Conservation (phyloP, 139 green algal genomes). For the Nannochloris sp. region DNA sequence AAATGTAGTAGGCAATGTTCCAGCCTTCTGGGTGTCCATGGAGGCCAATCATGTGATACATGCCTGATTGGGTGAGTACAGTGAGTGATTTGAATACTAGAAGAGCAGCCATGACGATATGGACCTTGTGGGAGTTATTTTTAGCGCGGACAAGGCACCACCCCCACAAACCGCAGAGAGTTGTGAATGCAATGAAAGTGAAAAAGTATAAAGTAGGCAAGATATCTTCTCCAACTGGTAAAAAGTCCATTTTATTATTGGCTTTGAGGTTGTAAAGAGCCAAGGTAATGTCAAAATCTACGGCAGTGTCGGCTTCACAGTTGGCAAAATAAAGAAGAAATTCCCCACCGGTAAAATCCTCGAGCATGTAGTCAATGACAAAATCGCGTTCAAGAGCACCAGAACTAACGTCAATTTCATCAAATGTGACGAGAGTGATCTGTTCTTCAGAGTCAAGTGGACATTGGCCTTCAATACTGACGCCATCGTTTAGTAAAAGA, state of each 20-base stretch:
- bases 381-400: slow-evolving; percentile 5
- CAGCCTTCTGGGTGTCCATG: slow-evolving; percentile 79
- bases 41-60: slow-evolving; percentile 66
- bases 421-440: slow-evolving; percentile 49
- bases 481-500: slow-evolving; percentile 45
- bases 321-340: slow-evolving; percentile 88
- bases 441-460: slow-evolving; percentile 46
- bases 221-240: slow-evolving; percentile 81
- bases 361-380: slow-evolving; percentile 12
- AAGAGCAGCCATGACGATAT: slow-evolving; percentile 86
- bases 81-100: slow-evolving; percentile 83
- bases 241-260: slow-evolving; percentile 67
- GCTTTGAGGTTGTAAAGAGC: slow-evolving; percentile 72
- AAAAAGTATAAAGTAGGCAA: slow-evolving; percentile 84
- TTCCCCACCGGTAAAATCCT: slow-evolving; percentile 42
- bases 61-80: slow-evolving; percentile 55
- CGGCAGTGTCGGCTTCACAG: slow-evolving; percentile 60
- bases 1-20: slow-evolving; percentile 93
- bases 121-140: slow-evolving; percentile 65
- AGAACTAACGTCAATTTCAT: slow-evolving; percentile 28
- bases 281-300: slow-evolving; percentile 64
- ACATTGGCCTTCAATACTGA: slow-evolving; percentile 35
- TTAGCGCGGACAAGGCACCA: slow-evolving; percentile 39
- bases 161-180: slow-evolving; percentile 52
- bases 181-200: slow-evolving; percentile 74